These are phyloP conservation scores for Helianthus tuberosus DNA, from an alignment of 129 eudicot species.

Conservation along the genomic window DNA sequence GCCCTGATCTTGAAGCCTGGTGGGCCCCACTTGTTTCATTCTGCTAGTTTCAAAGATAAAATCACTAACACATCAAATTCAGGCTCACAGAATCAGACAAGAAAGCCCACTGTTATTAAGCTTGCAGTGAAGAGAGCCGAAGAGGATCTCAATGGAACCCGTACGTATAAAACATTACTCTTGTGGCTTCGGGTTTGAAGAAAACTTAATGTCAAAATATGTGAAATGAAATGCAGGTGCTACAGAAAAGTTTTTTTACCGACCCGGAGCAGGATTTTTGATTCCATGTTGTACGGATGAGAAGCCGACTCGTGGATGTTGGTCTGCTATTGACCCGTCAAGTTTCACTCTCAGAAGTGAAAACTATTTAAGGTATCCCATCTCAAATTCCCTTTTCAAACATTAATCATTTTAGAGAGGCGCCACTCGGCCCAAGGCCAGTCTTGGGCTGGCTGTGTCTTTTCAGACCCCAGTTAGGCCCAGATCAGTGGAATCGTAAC, in stretches of 20 bases:
- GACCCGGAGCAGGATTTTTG: constrained; percentile 74
- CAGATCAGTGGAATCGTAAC: not conserved
- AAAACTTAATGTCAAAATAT: not conserved
- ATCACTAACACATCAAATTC: constrained; percentile 36
- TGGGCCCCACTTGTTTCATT: constrained; percentile 52
- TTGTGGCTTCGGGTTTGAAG: not conserved
- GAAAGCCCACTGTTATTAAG: constrained; percentile 59
- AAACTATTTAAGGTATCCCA: constrained; percentile 65
- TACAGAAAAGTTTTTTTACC: constrained; percentile 61
- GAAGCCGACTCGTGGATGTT: constrained; percentile 62
- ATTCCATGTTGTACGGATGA: constrained; percentile 70
- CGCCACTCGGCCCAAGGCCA: not conserved
- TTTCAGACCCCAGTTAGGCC: not conserved
- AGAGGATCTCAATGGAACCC: constrained; percentile 50
- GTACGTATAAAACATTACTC: constrained; percentile 34
- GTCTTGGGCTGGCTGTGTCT: not conserved
- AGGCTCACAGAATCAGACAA: constrained; percentile 54
- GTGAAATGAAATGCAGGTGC: constrained; percentile 49
- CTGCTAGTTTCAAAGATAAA: constrained; percentile 74
- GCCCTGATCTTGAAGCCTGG: constrained; percentile 51
- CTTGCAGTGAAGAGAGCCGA: constrained; percentile 66
- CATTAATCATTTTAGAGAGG: not conserved
- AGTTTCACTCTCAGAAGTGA: constrained; percentile 78
- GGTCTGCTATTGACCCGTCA: constrained; percentile 82
- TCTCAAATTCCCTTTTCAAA: not conserved